Percentiles rank a stretch among this genome's conserved stretches.
These are phyloP conservation scores for Penicillium frequentans DNA, from an alignment of 2,329 filamentous ascomycete species.

Conservation along the genomic window DNA sequence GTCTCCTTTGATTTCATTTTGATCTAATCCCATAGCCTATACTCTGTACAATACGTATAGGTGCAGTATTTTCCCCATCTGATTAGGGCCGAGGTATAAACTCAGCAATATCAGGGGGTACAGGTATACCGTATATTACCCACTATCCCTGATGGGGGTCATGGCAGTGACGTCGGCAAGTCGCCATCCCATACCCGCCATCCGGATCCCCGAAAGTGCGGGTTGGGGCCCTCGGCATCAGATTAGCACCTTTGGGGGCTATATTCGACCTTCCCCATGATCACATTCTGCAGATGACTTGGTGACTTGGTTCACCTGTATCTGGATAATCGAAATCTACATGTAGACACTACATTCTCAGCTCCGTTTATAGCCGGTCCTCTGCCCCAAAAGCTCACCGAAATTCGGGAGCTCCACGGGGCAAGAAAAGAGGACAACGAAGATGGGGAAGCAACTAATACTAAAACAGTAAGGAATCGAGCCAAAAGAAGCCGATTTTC, in stretches of 20 bases:
- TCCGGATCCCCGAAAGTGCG: conserved; percentile 18
- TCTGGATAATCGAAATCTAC: neutral
- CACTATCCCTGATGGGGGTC: neutral
- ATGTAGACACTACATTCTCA: neutral
- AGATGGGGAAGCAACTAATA: neutral
- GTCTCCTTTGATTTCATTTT: neutral
- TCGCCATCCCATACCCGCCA: conserved; percentile 25
- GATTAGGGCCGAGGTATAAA: neutral
- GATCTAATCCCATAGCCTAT: neutral
- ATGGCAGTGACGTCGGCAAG: conserved; percentile 34
- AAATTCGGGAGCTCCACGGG: conserved; percentile 14
- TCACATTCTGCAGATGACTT: neutral
- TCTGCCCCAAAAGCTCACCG: conserved; percentile 25
- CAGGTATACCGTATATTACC: neutral
- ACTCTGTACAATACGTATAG: too few relatives aligned
- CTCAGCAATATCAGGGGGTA: conserved; percentile 1
- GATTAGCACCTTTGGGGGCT: neutral
- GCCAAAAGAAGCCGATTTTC: neutral
- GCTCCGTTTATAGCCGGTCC: conserved; percentile 14
- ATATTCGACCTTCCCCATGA: neutral
- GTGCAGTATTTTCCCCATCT: neutral
- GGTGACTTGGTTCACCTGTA: neutral
- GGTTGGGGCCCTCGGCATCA: conserved; percentile 17
- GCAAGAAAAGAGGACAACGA: conserved; percentile 1
- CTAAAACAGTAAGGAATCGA: neutral